phyloP scores from a whole-genome alignment of 176 grass and related monocot genomes.

The Elaeis guineensis region DNA sequence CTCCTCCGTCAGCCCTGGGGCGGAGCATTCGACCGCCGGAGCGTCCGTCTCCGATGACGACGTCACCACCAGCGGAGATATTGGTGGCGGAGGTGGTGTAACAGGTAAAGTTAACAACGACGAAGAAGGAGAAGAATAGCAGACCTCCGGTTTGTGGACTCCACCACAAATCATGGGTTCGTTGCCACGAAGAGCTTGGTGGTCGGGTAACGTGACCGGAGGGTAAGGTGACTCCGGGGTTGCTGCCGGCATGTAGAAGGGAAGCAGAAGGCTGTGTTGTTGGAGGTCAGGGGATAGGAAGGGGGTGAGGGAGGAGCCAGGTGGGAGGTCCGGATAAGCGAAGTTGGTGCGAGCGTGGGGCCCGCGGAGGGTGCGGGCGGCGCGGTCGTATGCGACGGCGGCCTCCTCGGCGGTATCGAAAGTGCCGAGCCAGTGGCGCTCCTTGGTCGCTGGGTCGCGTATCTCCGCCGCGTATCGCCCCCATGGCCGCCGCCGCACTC shows the following conservation, averaged over 20 bases:
- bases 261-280: constrained; percentile 38
- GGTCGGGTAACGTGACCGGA: too few species aligned
- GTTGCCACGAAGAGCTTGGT: neutral
- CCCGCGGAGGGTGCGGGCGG: constrained; percentile 69
- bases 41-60: too few species aligned
- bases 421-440: constrained; percentile 92
- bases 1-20: constrained; percentile 2
- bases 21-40: neutral
- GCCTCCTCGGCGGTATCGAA: constrained; percentile 98
- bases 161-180: too few species aligned
- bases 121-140: too few species aligned
- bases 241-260: constrained; percentile 25
- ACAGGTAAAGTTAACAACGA: too few species aligned
- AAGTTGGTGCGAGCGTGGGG: constrained; percentile 86
- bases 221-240: too few species aligned
- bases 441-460: constrained; percentile 86
- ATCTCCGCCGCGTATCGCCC: constrained; percentile 98
- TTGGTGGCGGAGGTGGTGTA: too few species aligned
- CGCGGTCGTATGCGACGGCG: constrained; percentile 89
- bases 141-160: too few species aligned
- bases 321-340: constrained; percentile 86
- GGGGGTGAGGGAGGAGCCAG: constrained; percentile 82
- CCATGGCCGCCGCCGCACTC: constrained; percentile 80
- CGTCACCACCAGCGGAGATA: too few species aligned
- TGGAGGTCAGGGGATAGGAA: constrained; percentile 89